Evolutionary conservation across 306 rosid species (phyloP).

Genomic region (Sphenostylis stenocarpa): DNA sequence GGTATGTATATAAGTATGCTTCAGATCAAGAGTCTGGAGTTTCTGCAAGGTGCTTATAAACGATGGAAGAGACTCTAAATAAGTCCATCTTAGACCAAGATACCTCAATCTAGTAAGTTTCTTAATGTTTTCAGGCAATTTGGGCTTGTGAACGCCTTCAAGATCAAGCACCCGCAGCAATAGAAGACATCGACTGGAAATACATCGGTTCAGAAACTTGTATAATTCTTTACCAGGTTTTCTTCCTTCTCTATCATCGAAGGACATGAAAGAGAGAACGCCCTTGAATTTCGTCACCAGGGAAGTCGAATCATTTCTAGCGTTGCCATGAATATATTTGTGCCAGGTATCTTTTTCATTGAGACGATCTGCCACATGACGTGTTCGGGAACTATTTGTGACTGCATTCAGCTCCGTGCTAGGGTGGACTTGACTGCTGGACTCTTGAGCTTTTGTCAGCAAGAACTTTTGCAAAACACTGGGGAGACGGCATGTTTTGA

Average conservation of each 20-base stretch:
- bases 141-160: constrained; percentile 43
- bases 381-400: background rate
- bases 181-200: constrained; percentile 6
- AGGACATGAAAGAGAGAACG: constrained; percentile 30
- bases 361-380: constrained; percentile 12
- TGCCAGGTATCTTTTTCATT: background rate
- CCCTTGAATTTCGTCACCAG: background rate
- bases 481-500: constrained; percentile 39
- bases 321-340: constrained; percentile 19
- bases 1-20: constrained; percentile 35
- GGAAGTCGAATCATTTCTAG: background rate
- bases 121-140: constrained; percentile 33
- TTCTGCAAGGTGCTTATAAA: constrained; percentile 29
- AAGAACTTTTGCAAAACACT: background rate
- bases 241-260: constrained; percentile 39
- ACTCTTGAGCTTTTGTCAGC: too few relatives aligned
- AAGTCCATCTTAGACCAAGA: constrained; percentile 50
- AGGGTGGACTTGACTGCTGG: too few relatives aligned
- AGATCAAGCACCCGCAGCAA: constrained; percentile 44
- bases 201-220: constrained; percentile 9
- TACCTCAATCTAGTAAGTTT: constrained; percentile 38
- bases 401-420: too few relatives aligned
- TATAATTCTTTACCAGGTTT: constrained; percentile 39
- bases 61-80: constrained; percentile 35
- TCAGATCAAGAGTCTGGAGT: constrained; percentile 49